These are phyloP conservation scores for Leccinum brunneo-olivaceum DNA, from an alignment of 1,284 basidiomycete genomes.

Conservation along the genomic window DNA sequence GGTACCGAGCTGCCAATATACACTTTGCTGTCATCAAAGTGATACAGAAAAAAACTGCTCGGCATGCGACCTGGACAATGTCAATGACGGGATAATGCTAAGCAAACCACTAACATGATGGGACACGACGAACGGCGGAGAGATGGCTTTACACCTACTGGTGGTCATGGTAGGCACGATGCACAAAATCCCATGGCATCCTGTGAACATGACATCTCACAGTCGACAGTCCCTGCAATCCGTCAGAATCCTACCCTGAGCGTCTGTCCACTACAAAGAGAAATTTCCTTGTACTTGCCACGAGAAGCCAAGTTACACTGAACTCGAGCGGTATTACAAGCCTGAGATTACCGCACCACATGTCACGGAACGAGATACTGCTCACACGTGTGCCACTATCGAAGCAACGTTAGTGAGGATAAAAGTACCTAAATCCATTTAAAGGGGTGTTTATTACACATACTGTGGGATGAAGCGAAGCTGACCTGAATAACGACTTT, in stretches of 20 bases:
- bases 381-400: slow-evolving; percentile 15
- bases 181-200: background rate
- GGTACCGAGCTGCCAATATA: too few species aligned
- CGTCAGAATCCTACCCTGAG: slow-evolving; percentile 8
- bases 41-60: too few species aligned
- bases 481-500: background rate
- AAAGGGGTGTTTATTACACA: slow-evolving; percentile 12
- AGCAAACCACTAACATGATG: too few species aligned
- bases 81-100: too few species aligned
- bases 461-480: slow-evolving; percentile 3
- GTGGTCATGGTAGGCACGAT: slow-evolving; percentile 8
- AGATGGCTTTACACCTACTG: slow-evolving; percentile 5
- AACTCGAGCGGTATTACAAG: slow-evolving; percentile 10
- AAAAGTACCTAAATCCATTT: slow-evolving; percentile 24
- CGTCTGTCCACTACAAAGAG: background rate
- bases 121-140: background rate
- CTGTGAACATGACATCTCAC: slow-evolving; percentile 5
- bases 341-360: slow-evolving; percentile 12
- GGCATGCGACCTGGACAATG: too few species aligned
- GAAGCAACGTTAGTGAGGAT: slow-evolving; percentile 18
- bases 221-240: slow-evolving; percentile 7
- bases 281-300: slow-evolving; percentile 9
- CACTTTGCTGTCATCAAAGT: too few species aligned
- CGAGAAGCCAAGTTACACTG: slow-evolving; percentile 18
- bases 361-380: slow-evolving; percentile 5